phyloP scores from a whole-genome alignment of 495 filamentous ascomycete genomes.

The Opeltia flavorubescens region DNA sequence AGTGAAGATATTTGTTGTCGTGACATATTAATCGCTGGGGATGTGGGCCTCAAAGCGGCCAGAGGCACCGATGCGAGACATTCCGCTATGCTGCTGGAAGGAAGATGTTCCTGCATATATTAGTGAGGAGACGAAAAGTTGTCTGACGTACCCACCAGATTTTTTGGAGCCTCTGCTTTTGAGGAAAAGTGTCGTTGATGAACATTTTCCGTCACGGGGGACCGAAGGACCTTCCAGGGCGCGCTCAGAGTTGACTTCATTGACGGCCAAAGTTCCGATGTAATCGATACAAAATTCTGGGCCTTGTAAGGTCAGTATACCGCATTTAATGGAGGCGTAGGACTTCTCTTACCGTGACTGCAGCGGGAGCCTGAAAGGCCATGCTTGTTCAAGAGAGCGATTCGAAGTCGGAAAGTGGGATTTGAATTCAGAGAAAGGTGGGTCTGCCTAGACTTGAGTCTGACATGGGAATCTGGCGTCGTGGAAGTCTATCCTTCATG shows the following conservation, averaged over 20 bases:
- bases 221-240: slow-evolving; percentile 23
- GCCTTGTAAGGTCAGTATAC: background rate
- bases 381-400: slow-evolving; percentile 20
- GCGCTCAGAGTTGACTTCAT: slow-evolving; percentile 27
- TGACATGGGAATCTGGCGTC: too few relatives aligned
- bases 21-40: background rate
- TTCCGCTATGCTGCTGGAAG: slow-evolving; percentile 11
- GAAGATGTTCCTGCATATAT: background rate
- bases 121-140: background rate
- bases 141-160: slow-evolving; percentile 1
- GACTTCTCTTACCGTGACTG: slow-evolving; percentile 24
- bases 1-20: background rate
- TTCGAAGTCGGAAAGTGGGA: background rate
- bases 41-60: slow-evolving; percentile 5
- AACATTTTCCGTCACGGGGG: background rate
- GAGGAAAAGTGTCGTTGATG: slow-evolving; percentile 3
- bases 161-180: background rate
- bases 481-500: too few relatives aligned
- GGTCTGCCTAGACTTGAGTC: too few relatives aligned
- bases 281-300: slow-evolving; percentile 26
- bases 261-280: slow-evolving; percentile 31
- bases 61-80: slow-evolving; percentile 12
- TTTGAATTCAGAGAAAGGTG: background rate
- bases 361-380: slow-evolving; percentile 33
- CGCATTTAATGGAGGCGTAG: background rate